Conservation (phyloP, 192 early-diverging fungal genomes). For the Geranomyces michiganensis region DNA sequence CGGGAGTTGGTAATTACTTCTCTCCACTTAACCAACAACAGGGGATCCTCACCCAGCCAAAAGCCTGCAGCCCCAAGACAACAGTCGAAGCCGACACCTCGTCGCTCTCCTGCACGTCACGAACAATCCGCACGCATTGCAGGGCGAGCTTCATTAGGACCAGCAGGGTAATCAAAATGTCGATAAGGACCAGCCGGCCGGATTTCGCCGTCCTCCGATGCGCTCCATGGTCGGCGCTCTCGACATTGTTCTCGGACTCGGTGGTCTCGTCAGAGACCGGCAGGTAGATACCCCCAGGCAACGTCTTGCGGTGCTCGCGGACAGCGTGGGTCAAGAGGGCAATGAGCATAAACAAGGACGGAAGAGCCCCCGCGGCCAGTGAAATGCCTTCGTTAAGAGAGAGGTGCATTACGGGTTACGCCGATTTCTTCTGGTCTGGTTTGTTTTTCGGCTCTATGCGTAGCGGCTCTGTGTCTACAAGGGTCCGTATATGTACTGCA, state of each 20-base stretch:
- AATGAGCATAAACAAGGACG: not conserved
- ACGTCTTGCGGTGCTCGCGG: not conserved
- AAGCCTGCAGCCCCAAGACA: not conserved
- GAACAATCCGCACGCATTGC: not conserved
- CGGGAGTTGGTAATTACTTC: too few species aligned
- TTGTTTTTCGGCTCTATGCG: too few species aligned
- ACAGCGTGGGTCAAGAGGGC: not conserved
- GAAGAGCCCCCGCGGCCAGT: not conserved
- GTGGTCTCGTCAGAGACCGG: not conserved
- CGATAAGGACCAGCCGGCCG: not conserved
- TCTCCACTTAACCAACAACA: not conserved
- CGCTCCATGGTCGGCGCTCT: not conserved
- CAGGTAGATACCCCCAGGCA: slow-evolving; percentile 6
- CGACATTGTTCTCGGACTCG: not conserved
- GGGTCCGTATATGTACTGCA: too few species aligned
- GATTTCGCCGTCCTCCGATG: not conserved
- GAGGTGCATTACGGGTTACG: too few species aligned
- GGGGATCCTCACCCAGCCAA: not conserved
- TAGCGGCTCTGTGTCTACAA: too few species aligned
- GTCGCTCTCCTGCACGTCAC: not conserved
- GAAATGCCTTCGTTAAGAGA: not conserved
- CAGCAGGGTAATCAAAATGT: slow-evolving; percentile 1
- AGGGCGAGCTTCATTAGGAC: not conserved
- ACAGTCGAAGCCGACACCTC: not conserved
- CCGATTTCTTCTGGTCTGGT: too few species aligned